Base-by-base conservation (phyloP, 1,284 basidiomycete genomes). In the Cronartium quercuum region DNA sequence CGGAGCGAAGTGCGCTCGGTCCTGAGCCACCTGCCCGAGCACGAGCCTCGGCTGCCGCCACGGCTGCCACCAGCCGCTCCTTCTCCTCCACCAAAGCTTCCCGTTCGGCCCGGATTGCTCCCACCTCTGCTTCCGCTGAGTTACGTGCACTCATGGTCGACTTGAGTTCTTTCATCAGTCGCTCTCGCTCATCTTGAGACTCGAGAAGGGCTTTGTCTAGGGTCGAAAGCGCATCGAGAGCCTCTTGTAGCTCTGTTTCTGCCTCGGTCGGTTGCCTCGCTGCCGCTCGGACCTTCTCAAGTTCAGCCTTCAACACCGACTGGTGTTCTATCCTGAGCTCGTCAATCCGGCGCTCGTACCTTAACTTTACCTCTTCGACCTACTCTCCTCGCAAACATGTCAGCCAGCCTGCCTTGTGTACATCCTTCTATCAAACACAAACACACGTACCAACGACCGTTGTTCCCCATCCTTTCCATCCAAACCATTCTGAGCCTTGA, bases 91-190 rank as follows among this genome's bases (percentile, higher is more conserved):
- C 55, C 15, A 79, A 58, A 12, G 41, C 61, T 65, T 78, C 78
- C 44, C 76, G 71, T 65, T 80, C 79, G 47, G 76, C 73, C 51
- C 70, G 74, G 0, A 88, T 87, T 69, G 86, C 86, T 80, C 89
- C 89, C 42, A 92, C 83, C 79, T 91, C 90, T 35, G 86, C 85
- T 81, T 92, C 91, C 77, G 92, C 90, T 37, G 88, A 78, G 13
- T 69, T 67, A 5, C 51, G 75, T 40, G 61, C 76, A 69, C 69
- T 70, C 41, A 75, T 73, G 2, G 79, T 77, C 66, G 78, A 77
- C 63, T 81, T 77, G 29, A 82, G 62, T 67, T 82, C 78, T 38
- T 77, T 75, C 51, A 80, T 57, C 35, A 82, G 76, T 44, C 78
- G 76, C 61, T 82, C 82, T 4, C 81, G 79, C 76, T 82, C 82